Percentiles rank a stretch among this genome's conserved stretches.
Evolutionary conservation across 495 filamentous ascomycete species (phyloP).

Genomic region (Cudoniella acicularis): DNA sequence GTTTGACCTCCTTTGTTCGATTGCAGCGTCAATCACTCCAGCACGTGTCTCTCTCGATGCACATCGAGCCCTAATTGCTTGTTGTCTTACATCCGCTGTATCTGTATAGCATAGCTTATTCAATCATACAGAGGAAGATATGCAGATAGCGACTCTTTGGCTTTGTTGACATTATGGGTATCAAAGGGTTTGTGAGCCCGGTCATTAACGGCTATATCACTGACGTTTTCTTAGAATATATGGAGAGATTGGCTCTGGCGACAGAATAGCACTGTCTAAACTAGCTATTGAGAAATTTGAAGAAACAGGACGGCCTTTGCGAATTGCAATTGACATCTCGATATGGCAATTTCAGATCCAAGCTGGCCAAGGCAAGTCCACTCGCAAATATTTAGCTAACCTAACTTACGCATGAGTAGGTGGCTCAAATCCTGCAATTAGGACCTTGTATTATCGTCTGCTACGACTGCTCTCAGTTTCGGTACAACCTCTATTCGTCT

Average conservation of each 20-base stretch:
- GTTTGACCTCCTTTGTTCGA: too few relatives aligned
- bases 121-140: background rate
- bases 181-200: slow-evolving; percentile 48
- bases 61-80: background rate
- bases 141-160: background rate
- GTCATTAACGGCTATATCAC: slow-evolving; percentile 22
- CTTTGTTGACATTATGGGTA: slow-evolving; percentile 46
- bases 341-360: slow-evolving; percentile 98
- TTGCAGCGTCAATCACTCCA: background rate
- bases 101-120: background rate
- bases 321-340: slow-evolving; percentile 89
- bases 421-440: slow-evolving; percentile 84
- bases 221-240: slow-evolving; percentile 60
- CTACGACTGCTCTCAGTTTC: slow-evolving; percentile 74
- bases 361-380: slow-evolving; percentile 58
- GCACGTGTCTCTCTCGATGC: background rate
- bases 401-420: slow-evolving; percentile 36
- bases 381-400: slow-evolving; percentile 6
- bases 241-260: slow-evolving; percentile 77
- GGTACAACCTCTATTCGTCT: slow-evolving; percentile 90
- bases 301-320: slow-evolving; percentile 64
- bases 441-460: slow-evolving; percentile 90
- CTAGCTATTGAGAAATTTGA: slow-evolving; percentile 74
- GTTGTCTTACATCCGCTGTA: background rate
- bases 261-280: slow-evolving; percentile 78